Evolutionary conservation across 768 basidiomycete genomes (phyloP).

Genomic region (Tricholomella constricta): DNA sequence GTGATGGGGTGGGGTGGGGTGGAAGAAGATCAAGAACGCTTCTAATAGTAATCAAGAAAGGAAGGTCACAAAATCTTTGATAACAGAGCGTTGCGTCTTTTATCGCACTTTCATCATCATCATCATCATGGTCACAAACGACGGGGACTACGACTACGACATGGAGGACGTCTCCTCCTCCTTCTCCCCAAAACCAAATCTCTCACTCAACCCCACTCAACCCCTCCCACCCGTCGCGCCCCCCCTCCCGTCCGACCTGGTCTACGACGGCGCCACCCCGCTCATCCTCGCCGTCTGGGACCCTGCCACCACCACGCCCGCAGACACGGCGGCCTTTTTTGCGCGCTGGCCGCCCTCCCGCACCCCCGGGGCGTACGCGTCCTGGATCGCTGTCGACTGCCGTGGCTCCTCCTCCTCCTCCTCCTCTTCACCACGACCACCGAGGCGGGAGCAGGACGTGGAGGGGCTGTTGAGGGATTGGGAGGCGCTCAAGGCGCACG

Average conservation of each 20-base stretch:
- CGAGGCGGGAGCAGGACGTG: constrained; percentile 5
- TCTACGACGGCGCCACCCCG: constrained; percentile 12
- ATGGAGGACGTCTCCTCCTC: constrained; percentile 10
- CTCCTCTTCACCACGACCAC: no score
- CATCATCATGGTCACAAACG: constrained; percentile 10
- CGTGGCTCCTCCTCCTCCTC: no score
- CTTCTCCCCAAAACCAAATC: neutral
- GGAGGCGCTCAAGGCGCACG: constrained; percentile 5
- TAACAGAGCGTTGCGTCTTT: no score
- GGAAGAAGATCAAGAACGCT: no score
- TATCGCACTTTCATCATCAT: neutral
- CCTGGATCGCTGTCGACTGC: constrained; percentile 37
- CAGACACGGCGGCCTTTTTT: constrained; percentile 28
- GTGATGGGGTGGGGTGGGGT: no score
- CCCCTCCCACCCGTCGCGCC: constrained; percentile 10
- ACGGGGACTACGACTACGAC: constrained; percentile 8
- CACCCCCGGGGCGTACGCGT: constrained; percentile 30
- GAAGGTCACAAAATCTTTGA: no score
- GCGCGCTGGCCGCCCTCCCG: constrained; percentile 41
- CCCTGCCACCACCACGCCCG: constrained; percentile 21
- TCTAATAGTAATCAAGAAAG: no score
- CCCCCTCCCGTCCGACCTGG: constrained; percentile 15
- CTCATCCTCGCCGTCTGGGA: constrained; percentile 26
- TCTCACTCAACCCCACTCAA: no score
- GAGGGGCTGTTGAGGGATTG: constrained; percentile 9